Evolutionary conservation across 1,139 yeast genomes (phyloP), one percentile per base, ranked within the genome.

Genomic region (Tardiomyces blankii): DNA sequence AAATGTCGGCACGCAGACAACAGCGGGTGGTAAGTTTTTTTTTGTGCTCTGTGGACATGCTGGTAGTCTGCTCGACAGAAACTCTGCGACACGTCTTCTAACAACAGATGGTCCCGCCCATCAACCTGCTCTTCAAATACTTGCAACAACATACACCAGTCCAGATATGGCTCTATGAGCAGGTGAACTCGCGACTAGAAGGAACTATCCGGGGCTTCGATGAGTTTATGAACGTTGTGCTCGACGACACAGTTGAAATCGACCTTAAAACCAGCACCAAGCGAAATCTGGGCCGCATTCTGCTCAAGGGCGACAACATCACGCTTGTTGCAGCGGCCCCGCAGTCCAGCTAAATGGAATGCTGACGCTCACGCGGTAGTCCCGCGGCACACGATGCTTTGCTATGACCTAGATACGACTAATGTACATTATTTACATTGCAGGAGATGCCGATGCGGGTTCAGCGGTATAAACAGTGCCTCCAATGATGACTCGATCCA

Each of bases 221-320:
- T 63, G 98, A 93, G 67, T 91, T 88, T 59, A 91, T 93, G 98
- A 93, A 93, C 59, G 67, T 93, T 16, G 97, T 89, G n/a, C 68
- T 93, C 13, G 95, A 86, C 49, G 91, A 88, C 48, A 96, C 97
- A 0, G 73, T 75, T 16, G 96, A 91, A 57, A 68, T 83, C 57
- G 59, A 67, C 49, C 51, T 59, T 44, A 57, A 64, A 49, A 70
- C 73, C 47, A 76, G 78, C n/a, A 54, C 67, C 46, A 67, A 59
- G 54, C 62, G 73, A 14, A 56, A 59, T 8, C 51, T 79, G 42
- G 71, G 73, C 18, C 58, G 85, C 48, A 77, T 91, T 32, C 64
- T 93, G 54, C 69, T 93, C 49, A 91, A 91, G 63, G 98, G 99
- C 3, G 99, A 93, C 61, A 93, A 87, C 61, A 86, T 93, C 46